Evolutionary conservation across 208 protist species (phyloP).

Genomic region (Acanthamoeba culbertsoni): DNA sequence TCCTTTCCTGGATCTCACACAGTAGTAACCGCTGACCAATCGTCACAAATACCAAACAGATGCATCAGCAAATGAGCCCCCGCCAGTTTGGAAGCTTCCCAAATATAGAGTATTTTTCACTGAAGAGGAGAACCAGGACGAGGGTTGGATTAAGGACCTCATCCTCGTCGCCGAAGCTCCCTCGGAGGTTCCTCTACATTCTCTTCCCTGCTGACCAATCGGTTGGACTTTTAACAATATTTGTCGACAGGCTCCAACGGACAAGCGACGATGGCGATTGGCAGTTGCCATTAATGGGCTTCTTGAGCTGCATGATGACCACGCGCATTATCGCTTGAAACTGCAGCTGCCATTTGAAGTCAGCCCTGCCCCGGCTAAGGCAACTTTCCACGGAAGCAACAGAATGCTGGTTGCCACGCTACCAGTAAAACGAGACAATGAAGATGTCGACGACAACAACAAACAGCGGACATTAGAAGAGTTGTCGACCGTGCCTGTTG

Average conservation of each 20-base stretch:
- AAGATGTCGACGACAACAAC: background rate
- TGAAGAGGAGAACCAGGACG: slow-evolving; percentile 23
- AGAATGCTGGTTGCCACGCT: background rate
- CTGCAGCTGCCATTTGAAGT: background rate
- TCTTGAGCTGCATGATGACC: background rate
- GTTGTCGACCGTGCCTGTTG: background rate
- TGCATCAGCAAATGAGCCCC: background rate
- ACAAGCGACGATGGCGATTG: background rate
- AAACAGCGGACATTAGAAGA: background rate
- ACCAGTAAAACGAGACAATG: background rate
- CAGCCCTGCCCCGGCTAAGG: background rate
- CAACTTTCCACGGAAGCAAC: background rate
- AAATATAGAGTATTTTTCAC: slow-evolving; percentile 54
- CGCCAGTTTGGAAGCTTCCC: background rate
- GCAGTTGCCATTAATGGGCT: background rate
- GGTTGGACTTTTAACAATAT: too few species aligned
- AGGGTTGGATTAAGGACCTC: slow-evolving; percentile 52
- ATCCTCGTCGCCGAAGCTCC: background rate
- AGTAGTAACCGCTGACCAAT: too few species aligned
- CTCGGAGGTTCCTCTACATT: background rate
- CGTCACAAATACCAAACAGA: background rate
- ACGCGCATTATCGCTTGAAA: background rate
- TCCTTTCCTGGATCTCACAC: too few species aligned
- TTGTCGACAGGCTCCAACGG: too few species aligned
- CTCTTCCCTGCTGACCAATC: background rate